phyloP scores from a whole-genome alignment of 805 yeast species.

The Maudiozyma barnettii region DNA sequence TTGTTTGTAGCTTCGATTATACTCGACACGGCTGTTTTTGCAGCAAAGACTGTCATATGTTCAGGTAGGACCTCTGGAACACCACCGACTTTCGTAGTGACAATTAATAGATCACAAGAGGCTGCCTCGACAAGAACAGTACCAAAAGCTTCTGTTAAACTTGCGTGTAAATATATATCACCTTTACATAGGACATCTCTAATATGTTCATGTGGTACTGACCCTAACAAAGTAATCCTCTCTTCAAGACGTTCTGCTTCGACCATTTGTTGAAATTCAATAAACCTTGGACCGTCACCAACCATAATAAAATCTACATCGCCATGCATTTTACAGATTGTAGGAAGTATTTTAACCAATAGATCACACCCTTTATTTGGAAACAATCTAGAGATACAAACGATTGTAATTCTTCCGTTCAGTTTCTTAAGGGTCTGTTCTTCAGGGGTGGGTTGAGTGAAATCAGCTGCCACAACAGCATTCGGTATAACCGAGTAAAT shows the following conservation, averaged over 20 bases:
- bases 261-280: constrained; percentile 91
- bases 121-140: constrained; percentile 97
- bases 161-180: constrained; percentile 86
- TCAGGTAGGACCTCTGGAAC: constrained; percentile 92
- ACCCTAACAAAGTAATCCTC: constrained; percentile 75
- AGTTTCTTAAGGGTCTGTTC: constrained; percentile 2
- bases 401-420: constrained; percentile 55
- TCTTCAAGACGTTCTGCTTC: constrained; percentile 81
- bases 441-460: constrained; percentile 37
- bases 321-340: constrained; percentile 54
- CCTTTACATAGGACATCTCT: constrained; percentile 89
- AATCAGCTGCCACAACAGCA: constrained; percentile 82
- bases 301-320: constrained; percentile 77
- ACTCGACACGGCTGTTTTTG: constrained; percentile 72
- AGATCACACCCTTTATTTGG: constrained; percentile 97
- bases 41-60: constrained; percentile 87
- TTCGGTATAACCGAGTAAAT: constrained; percentile 88
- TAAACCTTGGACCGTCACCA: constrained; percentile 93
- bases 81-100: constrained; percentile 94
- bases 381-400: constrained; percentile 81
- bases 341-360: constrained; percentile 73
- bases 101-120: constrained; percentile 86
- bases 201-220: constrained; percentile 85
- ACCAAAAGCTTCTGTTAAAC: constrained; percentile 95
- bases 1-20: constrained; percentile 57